Conservation (phyloP, 2,329 filamentous ascomycete species). For the Teratosphaeria epicoccoides region DNA sequence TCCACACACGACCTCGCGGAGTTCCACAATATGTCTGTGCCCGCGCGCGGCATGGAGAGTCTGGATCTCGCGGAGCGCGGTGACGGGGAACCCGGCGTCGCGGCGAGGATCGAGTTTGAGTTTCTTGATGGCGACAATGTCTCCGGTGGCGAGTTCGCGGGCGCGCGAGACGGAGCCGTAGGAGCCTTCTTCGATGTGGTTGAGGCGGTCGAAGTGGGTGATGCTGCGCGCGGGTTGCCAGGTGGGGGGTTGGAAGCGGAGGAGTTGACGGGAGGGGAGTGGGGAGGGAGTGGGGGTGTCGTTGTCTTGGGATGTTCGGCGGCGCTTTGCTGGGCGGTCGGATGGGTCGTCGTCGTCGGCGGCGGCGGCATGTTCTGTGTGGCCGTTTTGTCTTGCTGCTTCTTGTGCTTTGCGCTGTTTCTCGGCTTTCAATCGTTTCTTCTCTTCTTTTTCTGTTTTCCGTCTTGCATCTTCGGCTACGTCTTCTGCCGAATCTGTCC, state of each 20-base stretch:
- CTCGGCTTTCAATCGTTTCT: conserved; percentile 71
- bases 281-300: conserved; percentile 17
- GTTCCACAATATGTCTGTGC: conserved; percentile 70
- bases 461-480: conserved; percentile 59
- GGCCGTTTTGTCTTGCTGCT: conserved; percentile 15
- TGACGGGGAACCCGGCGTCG: conserved; percentile 76
- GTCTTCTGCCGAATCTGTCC: conserved; percentile 79
- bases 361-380: conserved; percentile 11
- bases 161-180: conserved; percentile 92
- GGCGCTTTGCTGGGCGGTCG: conserved; percentile 44
- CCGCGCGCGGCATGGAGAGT: conserved; percentile 65
- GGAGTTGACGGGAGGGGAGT: conserved; percentile 44
- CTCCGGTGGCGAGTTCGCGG: conserved; percentile 59
- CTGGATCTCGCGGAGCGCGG: conserved; percentile 85
- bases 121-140: conserved; percentile 84
- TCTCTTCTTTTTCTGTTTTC: conserved; percentile 78
- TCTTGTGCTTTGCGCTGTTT: conserved; percentile 62
- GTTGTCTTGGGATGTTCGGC: conserved; percentile 49
- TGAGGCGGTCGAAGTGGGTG: conserved; percentile 81
- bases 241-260: conserved; percentile 58
- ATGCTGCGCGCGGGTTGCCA: conserved; percentile 69
- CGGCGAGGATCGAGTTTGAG: conserved; percentile 73
- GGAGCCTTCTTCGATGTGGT: conserved; percentile 94
- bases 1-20: conserved; percentile 64
- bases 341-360: conserved; percentile 18